Conservation (phyloP, 805 yeast species). For the Candida vartiovaarae region DNA sequence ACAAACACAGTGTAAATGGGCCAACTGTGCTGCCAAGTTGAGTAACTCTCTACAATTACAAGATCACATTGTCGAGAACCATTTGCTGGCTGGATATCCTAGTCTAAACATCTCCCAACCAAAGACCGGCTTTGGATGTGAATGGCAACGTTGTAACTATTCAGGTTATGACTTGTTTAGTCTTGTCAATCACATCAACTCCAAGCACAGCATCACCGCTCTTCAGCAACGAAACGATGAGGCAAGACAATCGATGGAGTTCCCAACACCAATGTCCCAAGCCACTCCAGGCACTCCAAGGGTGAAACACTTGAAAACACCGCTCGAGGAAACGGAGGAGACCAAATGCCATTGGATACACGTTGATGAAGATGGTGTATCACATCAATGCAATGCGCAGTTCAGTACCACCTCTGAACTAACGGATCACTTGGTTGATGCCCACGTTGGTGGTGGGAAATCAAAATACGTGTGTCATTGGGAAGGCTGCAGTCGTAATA, state of each 20-base stretch:
- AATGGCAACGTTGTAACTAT: slow-evolving; percentile 70
- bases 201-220: slow-evolving; percentile 30
- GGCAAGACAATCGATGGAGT: too few species aligned
- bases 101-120: slow-evolving; percentile 1
- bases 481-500: slow-evolving; percentile 65
- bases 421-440: slow-evolving; percentile 60
- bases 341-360: slow-evolving; percentile 21
- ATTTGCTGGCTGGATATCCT: slow-evolving; percentile 28
- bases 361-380: slow-evolving; percentile 2
- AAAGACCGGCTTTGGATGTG: slow-evolving; percentile 37
- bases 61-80: slow-evolving; percentile 46
- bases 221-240: background rate
- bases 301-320: background rate
- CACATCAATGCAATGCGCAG: slow-evolving; percentile 35
- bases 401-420: slow-evolving; percentile 54
- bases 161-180: slow-evolving; percentile 43
- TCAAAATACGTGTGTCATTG: slow-evolving; percentile 67
- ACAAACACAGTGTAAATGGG: slow-evolving; percentile 61
- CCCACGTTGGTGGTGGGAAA: slow-evolving; percentile 72
- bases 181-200: slow-evolving; percentile 54
- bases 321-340: slow-evolving; percentile 8
- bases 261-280: too few species aligned
- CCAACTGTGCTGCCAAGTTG: slow-evolving; percentile 43
- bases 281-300: background rate
- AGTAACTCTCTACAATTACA: slow-evolving; percentile 35